Conservation (phyloP, 2,329 filamentous ascomycete species). For the Penicillium sp. region DNA sequence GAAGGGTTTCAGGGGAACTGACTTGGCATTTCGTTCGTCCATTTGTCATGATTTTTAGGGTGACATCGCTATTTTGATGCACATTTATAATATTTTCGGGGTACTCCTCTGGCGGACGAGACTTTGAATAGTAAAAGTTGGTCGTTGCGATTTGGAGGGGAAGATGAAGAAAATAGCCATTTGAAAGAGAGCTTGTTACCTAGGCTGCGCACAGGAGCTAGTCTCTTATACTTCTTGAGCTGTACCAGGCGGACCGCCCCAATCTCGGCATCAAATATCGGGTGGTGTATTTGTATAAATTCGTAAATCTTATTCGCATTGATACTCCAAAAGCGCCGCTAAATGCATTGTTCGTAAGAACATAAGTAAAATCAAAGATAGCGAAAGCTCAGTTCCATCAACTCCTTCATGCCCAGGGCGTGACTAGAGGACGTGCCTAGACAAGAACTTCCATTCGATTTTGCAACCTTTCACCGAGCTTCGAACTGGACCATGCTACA, state of each 20-base stretch:
- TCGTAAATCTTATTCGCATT: slow-evolving; percentile 1
- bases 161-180: neutral
- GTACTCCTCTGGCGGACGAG: neutral
- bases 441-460: neutral
- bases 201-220: neutral
- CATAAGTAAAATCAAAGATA: slow-evolving; percentile 6
- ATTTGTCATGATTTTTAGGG: neutral
- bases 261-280: neutral
- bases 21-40: neutral
- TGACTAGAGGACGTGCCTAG: neutral
- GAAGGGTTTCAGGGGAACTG: neutral
- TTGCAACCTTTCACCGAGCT: slow-evolving; percentile 62
- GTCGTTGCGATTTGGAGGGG: neutral
- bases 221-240: neutral
- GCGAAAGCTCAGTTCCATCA: slow-evolving; percentile 9
- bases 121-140: neutral
- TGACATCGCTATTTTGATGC: neutral
- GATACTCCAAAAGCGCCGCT: slow-evolving; percentile 32
- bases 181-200: neutral
- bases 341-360: slow-evolving; percentile 30
- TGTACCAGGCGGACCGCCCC: neutral
- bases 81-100: neutral
- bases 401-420: slow-evolving; percentile 7
- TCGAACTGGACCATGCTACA: slow-evolving; percentile 96
- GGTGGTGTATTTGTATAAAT: neutral